Evolutionary conservation across 2,329 filamentous ascomycete species (phyloP).

Genomic region (Penicillium hordei): DNA sequence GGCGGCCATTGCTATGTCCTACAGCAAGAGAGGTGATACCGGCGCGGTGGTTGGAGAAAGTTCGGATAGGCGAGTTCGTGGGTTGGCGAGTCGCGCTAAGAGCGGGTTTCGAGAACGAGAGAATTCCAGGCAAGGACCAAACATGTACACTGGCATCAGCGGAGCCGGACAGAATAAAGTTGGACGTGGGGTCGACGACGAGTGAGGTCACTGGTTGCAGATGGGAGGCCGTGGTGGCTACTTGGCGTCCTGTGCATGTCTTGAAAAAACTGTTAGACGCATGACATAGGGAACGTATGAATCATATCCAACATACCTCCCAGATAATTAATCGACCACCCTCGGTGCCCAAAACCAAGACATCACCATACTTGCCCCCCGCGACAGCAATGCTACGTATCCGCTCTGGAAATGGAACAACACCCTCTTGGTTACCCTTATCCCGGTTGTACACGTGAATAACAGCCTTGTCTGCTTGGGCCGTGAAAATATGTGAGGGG

Average conservation of each 20-base stretch:
- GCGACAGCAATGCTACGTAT: conserved; percentile 75
- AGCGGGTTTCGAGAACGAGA: conserved; percentile 58
- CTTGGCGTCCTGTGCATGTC: conserved; percentile 47
- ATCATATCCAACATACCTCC: conserved; percentile 65
- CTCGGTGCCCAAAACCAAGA: conserved; percentile 77
- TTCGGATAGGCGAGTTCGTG: conserved; percentile 68
- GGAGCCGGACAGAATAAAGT: conserved; percentile 49
- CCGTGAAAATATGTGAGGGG: conserved; percentile 82
- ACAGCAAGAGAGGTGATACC: conserved; percentile 51
- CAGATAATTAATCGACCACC: conserved; percentile 85
- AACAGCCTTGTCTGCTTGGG: conserved; percentile 86
- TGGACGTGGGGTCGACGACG: conserved; percentile 64
- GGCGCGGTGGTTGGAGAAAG: conserved; percentile 69
- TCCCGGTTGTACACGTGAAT: conserved; percentile 87
- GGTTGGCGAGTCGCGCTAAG: conserved; percentile 42
- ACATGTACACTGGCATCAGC: conserved; percentile 85
- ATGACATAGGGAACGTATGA: background rate
- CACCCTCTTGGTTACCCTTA: conserved; percentile 82
- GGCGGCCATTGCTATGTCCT: conserved; percentile 68
- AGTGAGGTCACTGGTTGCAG: conserved; percentile 66
- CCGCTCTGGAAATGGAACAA: conserved; percentile 82
- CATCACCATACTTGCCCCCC: conserved; percentile 57
- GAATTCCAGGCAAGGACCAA: conserved; percentile 77
- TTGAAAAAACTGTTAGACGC: conserved; percentile 21
- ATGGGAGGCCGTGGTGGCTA: conserved; percentile 46